Base-by-base conservation (phyloP, 169 alveolate species). In the Cryptosporidium sp. region DNA sequence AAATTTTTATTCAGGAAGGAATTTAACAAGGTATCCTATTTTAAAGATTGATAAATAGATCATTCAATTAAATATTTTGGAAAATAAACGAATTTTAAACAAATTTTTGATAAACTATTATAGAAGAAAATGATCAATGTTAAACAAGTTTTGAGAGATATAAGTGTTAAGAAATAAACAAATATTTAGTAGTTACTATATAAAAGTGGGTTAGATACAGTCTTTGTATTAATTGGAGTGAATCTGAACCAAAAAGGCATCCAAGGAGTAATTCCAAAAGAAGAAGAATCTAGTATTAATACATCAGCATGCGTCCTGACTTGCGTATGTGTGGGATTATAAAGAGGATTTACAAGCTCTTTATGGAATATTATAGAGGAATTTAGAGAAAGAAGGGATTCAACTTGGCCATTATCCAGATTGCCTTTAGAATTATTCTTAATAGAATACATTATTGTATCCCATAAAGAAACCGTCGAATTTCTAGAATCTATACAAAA, bases 241-340 rank as follows among this genome's bases (percentile, higher is more conserved):
- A 62, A 80, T 29, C 75, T 37, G 31, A 80, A 42, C 89, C 89
- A 80, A 48, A 62, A 80, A 37, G 56, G 80, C 75, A 80, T 35
- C 89, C 89, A 80, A 8, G 89, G 89, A 21, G 75, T 16, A 31
- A 80, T 21, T 26, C 65, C 70, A 45, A 80, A 42, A 14, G 89
- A 80, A 16, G 89, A 44, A 9, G 75, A 37, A 18, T 80, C 89
- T 14, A 39, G 18, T n/a, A 80, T 60, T 6, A 80, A 45, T 44
- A 6, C 65, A n/a, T 65, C 75, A 12, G 42, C 70, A 29, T 61
- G 37, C 21, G 69, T 42, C 37, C 33, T 37, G 72, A 58, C 7
- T 42, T 44, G 23, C 1, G 68, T 37, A 65, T 65, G 62, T 37
- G 51, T 52, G 42, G 72, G 53, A 31, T 37, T 39, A 31, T 80